A percentile compares a stretch with the other conserved stretches of the same genome.
Evolutionary conservation across 2,329 filamentous ascomycete genomes (phyloP).

Genomic region (Epichloe gansuensis): DNA sequence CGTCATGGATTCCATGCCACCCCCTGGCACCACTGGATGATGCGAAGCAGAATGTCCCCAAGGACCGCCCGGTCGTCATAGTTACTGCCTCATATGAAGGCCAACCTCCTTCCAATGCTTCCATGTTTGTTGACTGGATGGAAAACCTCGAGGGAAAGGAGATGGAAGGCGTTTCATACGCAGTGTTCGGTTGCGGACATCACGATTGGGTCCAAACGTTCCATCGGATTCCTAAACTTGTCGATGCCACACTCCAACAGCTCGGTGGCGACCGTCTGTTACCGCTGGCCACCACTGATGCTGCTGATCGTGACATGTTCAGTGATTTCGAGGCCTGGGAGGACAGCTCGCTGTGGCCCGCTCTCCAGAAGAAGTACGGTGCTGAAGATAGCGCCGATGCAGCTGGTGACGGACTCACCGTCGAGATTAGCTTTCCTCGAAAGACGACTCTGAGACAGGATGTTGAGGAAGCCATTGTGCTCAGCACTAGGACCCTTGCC

Average conservation of each 20-base stretch:
- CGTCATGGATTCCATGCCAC: slow-evolving; percentile 46
- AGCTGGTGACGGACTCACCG: slow-evolving; percentile 18
- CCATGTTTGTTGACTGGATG: slow-evolving; percentile 56
- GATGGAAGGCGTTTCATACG: slow-evolving; percentile 46
- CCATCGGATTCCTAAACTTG: slow-evolving; percentile 51
- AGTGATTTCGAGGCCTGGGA: slow-evolving; percentile 56
- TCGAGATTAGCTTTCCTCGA: slow-evolving; percentile 41
- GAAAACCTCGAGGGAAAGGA: slow-evolving; percentile 36
- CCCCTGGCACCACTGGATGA: slow-evolving; percentile 46
- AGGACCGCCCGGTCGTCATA: slow-evolving; percentile 49
- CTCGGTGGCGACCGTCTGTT: slow-evolving; percentile 22
- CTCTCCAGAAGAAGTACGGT: slow-evolving; percentile 33
- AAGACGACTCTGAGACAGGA: slow-evolving; percentile 50
- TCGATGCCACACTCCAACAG: slow-evolving; percentile 40
- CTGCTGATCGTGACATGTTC: slow-evolving; percentile 52
- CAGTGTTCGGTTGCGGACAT: slow-evolving; percentile 58
- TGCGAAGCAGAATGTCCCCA: slow-evolving; percentile 47
- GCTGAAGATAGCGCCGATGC: slow-evolving; percentile 16
- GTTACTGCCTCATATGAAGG: slow-evolving; percentile 65
- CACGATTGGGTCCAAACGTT: slow-evolving; percentile 50
- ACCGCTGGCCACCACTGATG: slow-evolving; percentile 46
- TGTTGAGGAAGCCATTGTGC: slow-evolving; percentile 47
- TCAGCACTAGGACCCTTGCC: slow-evolving; percentile 40
- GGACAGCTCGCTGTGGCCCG: slow-evolving; percentile 40
- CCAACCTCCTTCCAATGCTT: slow-evolving; percentile 60